Percentiles rank a stretch among this genome's conserved stretches.
Conservation (phyloP, 1,284 basidiomycete genomes). For the Microbotryum saponariae region DNA sequence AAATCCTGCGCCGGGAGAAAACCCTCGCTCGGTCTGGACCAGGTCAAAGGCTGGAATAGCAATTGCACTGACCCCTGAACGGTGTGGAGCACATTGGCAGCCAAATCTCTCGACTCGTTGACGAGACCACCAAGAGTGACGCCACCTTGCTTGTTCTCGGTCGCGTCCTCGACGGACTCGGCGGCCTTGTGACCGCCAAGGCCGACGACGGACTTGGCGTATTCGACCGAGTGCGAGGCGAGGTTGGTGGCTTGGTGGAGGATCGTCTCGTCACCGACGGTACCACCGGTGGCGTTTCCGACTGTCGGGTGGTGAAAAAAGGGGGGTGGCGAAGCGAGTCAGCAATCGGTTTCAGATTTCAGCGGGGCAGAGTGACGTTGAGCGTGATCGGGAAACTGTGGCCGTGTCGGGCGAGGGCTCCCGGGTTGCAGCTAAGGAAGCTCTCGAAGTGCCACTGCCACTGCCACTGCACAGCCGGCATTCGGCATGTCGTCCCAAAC, state of each 20-base stretch:
- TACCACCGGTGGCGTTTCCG: conserved; percentile 17
- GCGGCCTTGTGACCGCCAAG: conserved; percentile 6
- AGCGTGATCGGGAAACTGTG: too few species aligned
- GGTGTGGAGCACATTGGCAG: conserved; percentile 17
- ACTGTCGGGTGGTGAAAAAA: neutral
- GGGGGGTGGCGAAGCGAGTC: neutral
- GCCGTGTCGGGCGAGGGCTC: too few species aligned
- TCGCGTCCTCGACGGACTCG: conserved; percentile 3
- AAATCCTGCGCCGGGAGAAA: too few species aligned
- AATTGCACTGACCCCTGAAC: conserved; percentile 12
- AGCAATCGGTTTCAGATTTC: too few species aligned
- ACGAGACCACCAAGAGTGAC: conserved; percentile 24
- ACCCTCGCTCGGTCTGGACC: neutral
- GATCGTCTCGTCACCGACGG: conserved; percentile 21
- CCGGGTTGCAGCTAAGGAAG: too few species aligned
- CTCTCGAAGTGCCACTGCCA: too few species aligned
- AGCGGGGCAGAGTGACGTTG: too few species aligned
- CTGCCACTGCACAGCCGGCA: too few species aligned
- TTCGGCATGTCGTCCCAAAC: too few species aligned
- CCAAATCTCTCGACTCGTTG: conserved; percentile 20
- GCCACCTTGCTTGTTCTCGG: conserved; percentile 4
- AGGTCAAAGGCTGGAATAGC: neutral
- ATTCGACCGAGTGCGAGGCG: conserved; percentile 19
- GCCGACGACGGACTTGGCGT: conserved; percentile 22
- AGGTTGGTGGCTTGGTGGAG: conserved; percentile 15